A percentile compares a stretch with the other conserved stretches of the same genome.
Evolutionary conservation across 768 basidiomycete species (phyloP).

Genomic region (Mycena rosella): DNA sequence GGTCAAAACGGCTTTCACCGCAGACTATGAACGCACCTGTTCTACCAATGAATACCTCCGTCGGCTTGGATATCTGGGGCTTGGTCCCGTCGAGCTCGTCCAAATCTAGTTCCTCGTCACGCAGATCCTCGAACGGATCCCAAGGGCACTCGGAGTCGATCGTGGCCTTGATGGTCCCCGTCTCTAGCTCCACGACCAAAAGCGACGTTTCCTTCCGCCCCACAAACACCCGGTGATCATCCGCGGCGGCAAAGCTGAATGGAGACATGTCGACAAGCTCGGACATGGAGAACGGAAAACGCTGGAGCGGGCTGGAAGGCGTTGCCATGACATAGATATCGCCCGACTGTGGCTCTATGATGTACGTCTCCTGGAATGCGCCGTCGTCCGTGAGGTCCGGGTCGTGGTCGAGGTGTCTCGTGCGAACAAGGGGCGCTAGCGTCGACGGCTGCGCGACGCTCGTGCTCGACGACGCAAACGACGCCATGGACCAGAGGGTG

Average conservation of each 20-base stretch:
- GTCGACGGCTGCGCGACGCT: constrained; percentile 60
- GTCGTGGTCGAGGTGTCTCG: constrained; percentile 70
- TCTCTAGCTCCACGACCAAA: constrained; percentile 80
- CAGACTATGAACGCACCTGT: constrained; percentile 55
- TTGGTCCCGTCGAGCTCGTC: constrained; percentile 71
- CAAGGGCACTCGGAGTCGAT: constrained; percentile 85
- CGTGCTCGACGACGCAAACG: constrained; percentile 57
- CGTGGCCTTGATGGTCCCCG: constrained; percentile 82
- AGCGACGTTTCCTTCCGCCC: constrained; percentile 92
- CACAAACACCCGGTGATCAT: constrained; percentile 82
- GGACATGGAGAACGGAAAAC: constrained; percentile 91
- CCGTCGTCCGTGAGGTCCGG: constrained; percentile 70
- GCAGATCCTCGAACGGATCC: constrained; percentile 72
- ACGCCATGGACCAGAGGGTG: constrained; percentile 90
- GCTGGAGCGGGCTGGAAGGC: constrained; percentile 79
- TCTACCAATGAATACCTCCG: constrained; percentile 64
- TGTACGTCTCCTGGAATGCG: constrained; percentile 79
- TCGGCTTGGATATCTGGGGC: constrained; percentile 51
- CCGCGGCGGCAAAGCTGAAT: constrained; percentile 75
- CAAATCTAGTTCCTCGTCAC: constrained; percentile 61
- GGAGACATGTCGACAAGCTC: constrained; percentile 94
- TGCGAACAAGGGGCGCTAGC: constrained; percentile 81
- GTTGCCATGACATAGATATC: constrained; percentile 90
- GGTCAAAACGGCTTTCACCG: neutral
- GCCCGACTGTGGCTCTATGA: constrained; percentile 95